phyloP scores from a whole-genome alignment of 805 yeast genomes.

The Kodamaea neixiangensis region DNA sequence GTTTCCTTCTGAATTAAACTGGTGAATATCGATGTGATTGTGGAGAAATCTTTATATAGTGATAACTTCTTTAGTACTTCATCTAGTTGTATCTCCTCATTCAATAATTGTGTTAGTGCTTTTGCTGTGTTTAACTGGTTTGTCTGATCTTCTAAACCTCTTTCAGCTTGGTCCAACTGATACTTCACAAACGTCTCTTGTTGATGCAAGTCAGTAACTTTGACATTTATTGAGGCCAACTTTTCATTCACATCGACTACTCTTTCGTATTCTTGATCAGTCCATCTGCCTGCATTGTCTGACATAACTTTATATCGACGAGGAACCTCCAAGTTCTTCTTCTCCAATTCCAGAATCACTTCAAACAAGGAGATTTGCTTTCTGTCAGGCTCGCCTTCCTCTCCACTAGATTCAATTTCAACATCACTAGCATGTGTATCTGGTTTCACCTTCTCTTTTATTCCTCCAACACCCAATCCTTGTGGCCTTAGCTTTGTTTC shows the following conservation, averaged over 20 bases:
- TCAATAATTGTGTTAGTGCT: not conserved
- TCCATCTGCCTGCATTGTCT: conserved; percentile 20
- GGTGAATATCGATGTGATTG: not conserved
- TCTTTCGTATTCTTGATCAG: not conserved
- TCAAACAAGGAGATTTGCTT: conserved; percentile 26
- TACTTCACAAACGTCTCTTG: conserved; percentile 13
- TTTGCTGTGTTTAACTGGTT: conserved; percentile 8
- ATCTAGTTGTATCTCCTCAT: not conserved
- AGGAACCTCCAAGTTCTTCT: conserved; percentile 38
- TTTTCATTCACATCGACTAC: conserved; percentile 13
- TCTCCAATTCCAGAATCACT: conserved; percentile 39
- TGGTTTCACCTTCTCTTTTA: conserved; percentile 34
- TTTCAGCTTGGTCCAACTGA: conserved; percentile 10
- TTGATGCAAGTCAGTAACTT: conserved; percentile 16
- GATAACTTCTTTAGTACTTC: not conserved
- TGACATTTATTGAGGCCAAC: conserved; percentile 17
- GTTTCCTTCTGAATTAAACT: conserved; percentile 4
- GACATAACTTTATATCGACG: conserved; percentile 32
- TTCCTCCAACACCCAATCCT: conserved; percentile 76
- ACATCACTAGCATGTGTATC: not conserved
- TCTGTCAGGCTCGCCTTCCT: conserved; percentile 15
- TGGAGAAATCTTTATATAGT: not conserved
- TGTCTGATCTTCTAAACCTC: not conserved
- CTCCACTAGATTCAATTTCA: conserved; percentile 22
- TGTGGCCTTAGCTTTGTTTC: conserved; percentile 66